phyloP scores from a whole-genome alignment of 305 asterid species.

The Fraxinus sp. region DNA sequence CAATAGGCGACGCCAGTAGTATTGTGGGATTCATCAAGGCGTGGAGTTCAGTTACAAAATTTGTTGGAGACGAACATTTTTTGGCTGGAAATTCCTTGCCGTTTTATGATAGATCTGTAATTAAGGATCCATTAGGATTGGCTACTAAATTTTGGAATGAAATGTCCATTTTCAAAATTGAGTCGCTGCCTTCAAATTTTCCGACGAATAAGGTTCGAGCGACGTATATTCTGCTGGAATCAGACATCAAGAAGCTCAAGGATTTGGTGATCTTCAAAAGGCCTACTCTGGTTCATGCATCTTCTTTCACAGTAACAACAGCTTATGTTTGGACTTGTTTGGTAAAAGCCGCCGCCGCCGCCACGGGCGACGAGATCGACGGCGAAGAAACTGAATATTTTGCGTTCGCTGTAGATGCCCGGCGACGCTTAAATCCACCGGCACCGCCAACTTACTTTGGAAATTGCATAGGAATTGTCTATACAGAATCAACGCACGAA shows the following conservation, averaged over 20 bases:
- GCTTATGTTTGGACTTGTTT: constrained; percentile 44
- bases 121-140: constrained; percentile 30
- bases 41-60: constrained; percentile 36
- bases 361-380: constrained; percentile 21
- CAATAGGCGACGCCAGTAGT: constrained; percentile 43
- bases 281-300: constrained; percentile 25
- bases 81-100: constrained; percentile 16
- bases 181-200: neutral
- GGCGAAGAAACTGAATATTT: constrained; percentile 28
- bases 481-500: too few relatives aligned
- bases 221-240: constrained; percentile 28
- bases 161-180: neutral
- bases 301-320: constrained; percentile 30
- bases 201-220: constrained; percentile 37
- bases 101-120: constrained; percentile 30
- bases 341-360: constrained; percentile 24
- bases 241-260: constrained; percentile 32
- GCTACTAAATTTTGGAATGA: constrained; percentile 22
- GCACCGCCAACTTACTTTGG: neutral
- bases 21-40: constrained; percentile 37
- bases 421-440: constrained; percentile 29
- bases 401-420: constrained; percentile 30
- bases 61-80: constrained; percentile 15
- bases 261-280: constrained; percentile 18
- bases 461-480: too few relatives aligned